These are phyloP conservation scores for Coemansia sp. DNA, from an alignment of 192 early-diverging fungal species.

Conservation along the genomic window DNA sequence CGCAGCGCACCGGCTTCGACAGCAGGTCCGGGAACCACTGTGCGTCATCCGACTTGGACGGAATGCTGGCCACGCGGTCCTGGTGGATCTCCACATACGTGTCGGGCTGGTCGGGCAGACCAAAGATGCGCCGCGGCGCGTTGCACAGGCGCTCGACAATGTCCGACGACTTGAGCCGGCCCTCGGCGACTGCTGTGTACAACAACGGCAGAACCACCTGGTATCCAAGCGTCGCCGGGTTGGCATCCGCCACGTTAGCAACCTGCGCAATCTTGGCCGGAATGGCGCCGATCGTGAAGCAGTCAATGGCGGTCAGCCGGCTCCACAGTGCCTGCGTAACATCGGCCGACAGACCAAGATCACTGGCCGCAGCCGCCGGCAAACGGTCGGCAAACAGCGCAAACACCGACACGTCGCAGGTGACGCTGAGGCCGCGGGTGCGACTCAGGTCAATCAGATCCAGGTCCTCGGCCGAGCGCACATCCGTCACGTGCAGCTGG, in stretches of 20 bases:
- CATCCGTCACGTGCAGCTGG: constrained; percentile 84
- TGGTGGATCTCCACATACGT: constrained; percentile 94
- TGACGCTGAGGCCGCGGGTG: constrained; percentile 78
- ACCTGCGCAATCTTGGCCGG: constrained; percentile 59
- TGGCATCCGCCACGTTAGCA: background rate
- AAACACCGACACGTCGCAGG: constrained; percentile 91
- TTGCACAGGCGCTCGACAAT: constrained; percentile 69
- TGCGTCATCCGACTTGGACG: constrained; percentile 28
- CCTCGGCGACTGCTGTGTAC: constrained; percentile 76
- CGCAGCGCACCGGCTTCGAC: constrained; percentile 61
- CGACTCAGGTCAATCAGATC: constrained; percentile 80
- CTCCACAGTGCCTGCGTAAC: constrained; percentile 69
- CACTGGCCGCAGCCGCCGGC: constrained; percentile 6
- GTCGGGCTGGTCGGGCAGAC: constrained; percentile 85
- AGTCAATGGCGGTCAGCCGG: constrained; percentile 79
- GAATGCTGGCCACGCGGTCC: constrained; percentile 62
- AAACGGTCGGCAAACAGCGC: constrained; percentile 64
- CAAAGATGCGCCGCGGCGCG: constrained; percentile 89
- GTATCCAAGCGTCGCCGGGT: constrained; percentile 35
- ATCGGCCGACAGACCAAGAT: constrained; percentile 39
- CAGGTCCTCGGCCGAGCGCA: constrained; percentile 75
- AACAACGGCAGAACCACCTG: constrained; percentile 58
- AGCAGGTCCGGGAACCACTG: constrained; percentile 51
- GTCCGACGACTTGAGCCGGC: constrained; percentile 73
- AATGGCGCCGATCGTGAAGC: constrained; percentile 77